A percentile compares a stretch with the other conserved stretches of the same genome.
Evolutionary conservation across 2,329 filamentous ascomycete genomes (phyloP).

Genomic region (Aspergillus sp.): DNA sequence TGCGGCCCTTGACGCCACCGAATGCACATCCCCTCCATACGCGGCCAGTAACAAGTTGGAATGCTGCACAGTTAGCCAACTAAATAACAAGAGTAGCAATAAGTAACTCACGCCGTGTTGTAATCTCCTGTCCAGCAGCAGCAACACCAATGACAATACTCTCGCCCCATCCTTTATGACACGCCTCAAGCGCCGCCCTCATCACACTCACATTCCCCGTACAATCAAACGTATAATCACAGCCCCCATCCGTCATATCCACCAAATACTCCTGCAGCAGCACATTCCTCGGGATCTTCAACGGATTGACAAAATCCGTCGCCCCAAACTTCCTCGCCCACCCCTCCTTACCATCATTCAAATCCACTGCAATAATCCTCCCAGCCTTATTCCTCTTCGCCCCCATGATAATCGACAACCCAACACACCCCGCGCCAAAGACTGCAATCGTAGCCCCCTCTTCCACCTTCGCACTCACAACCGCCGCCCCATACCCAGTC

Average conservation of each 20-base stretch:
- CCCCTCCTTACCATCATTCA: constrained; percentile 87
- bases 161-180: constrained; percentile 99
- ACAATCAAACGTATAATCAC: constrained; percentile 99
- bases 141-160: constrained; percentile 98
- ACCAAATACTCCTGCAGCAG: constrained; percentile 85
- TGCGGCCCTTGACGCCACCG: constrained; percentile 95
- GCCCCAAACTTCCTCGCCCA: constrained; percentile 95
- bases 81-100: not conserved
- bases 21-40: constrained; percentile 98
- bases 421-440: constrained; percentile 95
- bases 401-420: constrained; percentile 91
- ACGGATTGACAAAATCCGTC: constrained; percentile 95
- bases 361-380: constrained; percentile 64
- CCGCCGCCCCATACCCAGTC: constrained; percentile 93
- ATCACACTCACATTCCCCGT: constrained; percentile 96
- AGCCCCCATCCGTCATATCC: constrained; percentile 96
- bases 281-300: constrained; percentile 68
- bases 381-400: constrained; percentile 77
- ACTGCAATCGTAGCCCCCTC: constrained; percentile 85
- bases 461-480: constrained; percentile 89
- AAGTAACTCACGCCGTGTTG: constrained; percentile 75
- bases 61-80: constrained; percentile 61
- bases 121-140: constrained; percentile 92
- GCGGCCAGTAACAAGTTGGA: constrained; percentile 96
- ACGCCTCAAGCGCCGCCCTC: constrained; percentile 92